A percentile compares a stretch with the other conserved stretches of the same genome.
phyloP scores from a whole-genome alignment of 768 basidiomycete genomes.

The Mycena galopus region DNA sequence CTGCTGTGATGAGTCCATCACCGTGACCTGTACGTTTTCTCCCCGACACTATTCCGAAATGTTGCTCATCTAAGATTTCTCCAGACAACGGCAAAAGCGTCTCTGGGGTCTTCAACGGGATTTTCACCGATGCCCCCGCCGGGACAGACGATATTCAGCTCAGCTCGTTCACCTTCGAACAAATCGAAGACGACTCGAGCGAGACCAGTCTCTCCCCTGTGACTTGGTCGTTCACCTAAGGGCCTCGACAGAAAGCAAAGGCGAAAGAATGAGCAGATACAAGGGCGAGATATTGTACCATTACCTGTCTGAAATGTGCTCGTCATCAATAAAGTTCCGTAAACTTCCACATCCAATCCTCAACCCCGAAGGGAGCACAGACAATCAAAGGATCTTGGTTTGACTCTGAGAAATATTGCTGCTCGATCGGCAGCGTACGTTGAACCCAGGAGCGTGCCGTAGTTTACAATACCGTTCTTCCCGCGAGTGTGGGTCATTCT shows the following conservation, averaged over 20 bases:
- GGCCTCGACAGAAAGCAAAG: neutral
- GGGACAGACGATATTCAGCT: slow-evolving; percentile 1
- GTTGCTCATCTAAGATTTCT: neutral
- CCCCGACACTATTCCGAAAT: neutral
- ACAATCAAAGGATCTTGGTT: too few relatives aligned
- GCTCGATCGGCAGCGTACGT: too few relatives aligned
- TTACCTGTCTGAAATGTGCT: too few relatives aligned
- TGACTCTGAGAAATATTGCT: too few relatives aligned
- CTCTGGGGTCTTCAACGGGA: neutral
- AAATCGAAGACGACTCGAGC: neutral
- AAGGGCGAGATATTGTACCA: too few relatives aligned
- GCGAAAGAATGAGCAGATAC: too few relatives aligned
- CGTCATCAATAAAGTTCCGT: too few relatives aligned
- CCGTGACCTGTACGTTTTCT: neutral
- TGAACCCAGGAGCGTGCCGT: too few relatives aligned
- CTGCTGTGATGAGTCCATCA: slow-evolving; percentile 3
- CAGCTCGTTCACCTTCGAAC: neutral
- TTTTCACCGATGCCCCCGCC: neutral
- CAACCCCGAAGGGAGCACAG: too few relatives aligned
- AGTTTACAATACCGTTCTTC: too few relatives aligned
- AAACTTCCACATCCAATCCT: too few relatives aligned
- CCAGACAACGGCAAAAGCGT: slow-evolving; percentile 8
- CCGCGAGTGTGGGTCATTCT: too few relatives aligned
- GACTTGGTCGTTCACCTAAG: neutral
- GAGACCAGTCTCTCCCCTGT: neutral